Percentiles rank a stretch among this genome's conserved stretches.
Conservation (phyloP, 176 grass and related monocot genomes). For the Chloris gayana region DNA sequence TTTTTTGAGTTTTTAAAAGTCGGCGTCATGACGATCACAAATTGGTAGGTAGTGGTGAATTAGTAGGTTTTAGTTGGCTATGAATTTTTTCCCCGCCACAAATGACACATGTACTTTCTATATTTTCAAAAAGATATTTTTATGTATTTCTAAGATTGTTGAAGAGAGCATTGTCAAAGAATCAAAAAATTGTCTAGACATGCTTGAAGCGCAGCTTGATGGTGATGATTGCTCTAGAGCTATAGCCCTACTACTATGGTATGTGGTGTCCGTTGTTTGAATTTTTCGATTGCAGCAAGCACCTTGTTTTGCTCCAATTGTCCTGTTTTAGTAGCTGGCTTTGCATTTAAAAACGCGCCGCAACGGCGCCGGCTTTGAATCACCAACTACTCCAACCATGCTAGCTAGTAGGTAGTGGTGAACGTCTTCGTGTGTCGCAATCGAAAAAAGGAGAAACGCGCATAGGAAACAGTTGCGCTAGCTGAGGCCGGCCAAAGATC, state of each 20-base stretch:
- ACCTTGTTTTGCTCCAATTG: constrained; percentile 54
- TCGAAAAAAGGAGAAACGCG: not conserved
- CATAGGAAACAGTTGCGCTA: constrained; percentile 31
- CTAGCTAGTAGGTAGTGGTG: not conserved
- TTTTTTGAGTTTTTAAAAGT: no score
- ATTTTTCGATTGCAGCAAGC: not conserved
- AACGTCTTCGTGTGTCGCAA: not conserved
- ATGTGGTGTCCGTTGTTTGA: not conserved
- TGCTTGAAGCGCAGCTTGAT: not conserved
- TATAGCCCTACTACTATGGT: constrained; percentile 1
- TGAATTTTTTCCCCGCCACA: no score
- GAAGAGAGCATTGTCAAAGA: not conserved
- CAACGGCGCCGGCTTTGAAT: constrained; percentile 51
- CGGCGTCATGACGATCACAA: no score
- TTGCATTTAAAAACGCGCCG: constrained; percentile 16
- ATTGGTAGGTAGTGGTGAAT: no score
- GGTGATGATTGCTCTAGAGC: constrained; percentile 37
- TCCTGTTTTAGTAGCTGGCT: constrained; percentile 16
- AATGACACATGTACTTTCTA: not conserved
- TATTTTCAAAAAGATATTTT: not conserved
- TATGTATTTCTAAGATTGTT: not conserved
- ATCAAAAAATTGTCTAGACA: not conserved
- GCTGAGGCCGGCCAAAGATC: constrained; percentile 18
- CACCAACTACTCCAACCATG: constrained; percentile 14
- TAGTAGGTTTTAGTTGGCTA: no score